Evolutionary conservation across 768 basidiomycete species (phyloP), one percentile per base, ranked within the genome.

Genomic region (Macrolepiota dolichaula): DNA sequence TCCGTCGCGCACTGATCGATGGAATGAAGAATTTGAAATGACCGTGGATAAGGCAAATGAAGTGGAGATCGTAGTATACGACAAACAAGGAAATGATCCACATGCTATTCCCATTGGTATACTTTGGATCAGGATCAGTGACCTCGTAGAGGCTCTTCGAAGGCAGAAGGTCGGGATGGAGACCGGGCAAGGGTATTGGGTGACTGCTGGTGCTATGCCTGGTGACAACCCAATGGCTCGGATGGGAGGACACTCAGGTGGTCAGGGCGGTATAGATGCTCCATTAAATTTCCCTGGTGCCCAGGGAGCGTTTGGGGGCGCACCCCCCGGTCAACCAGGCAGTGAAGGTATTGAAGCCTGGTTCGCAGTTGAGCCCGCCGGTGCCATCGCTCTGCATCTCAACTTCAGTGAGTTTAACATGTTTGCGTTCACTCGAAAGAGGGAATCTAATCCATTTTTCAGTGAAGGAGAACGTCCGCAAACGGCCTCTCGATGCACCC

Each of bases 381-480:
- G 97, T 51, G 94, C 96, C 19, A 81, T 99, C 65, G 83, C 85
- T 47, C 75, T 99, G 25, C 86, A 87, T 58, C 73, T 99, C 55
- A 96, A 97, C 77, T 98, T 99, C 72, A 86, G 96, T 96, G 71
- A 70, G 94, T 79, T 29, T 15, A 51, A 38, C 27, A 57, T 37
- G 25, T 19, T 62, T 49, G 55, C 55, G 37, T 54, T 38, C 11
- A 47, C 66, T 57, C 62, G 32, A 64, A 22, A 24, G 40, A 57
- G 37, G 13, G 55, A 64, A 36, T 61, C 65, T 51, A 63, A 51
- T 29, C 56, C 52, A 52, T 25, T 19, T n/a, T 58, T 44, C 67
- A 99, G 97, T 97, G 76, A 99, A 99, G 77, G 95, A 98, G 74
- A 98, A 96, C 69, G 91, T 96, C 32, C 89, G 95, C 64, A 96